A percentile compares a stretch with the other conserved stretches of the same genome.
Conservation (phyloP, 495 filamentous ascomycete species). For the Xylaria scruposa region DNA sequence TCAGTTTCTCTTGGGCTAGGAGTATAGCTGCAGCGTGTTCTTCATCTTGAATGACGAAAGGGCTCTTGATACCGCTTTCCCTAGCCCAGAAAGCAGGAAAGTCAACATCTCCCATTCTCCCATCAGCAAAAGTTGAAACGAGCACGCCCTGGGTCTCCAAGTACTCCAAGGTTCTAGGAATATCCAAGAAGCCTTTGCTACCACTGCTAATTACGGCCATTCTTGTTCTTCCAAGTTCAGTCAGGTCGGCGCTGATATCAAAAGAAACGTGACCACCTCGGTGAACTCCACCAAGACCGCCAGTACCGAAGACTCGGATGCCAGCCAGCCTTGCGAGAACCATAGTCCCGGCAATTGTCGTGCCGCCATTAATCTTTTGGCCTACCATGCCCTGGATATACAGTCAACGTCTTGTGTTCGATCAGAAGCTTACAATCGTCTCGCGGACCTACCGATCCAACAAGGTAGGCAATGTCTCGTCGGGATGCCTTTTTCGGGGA, state of each 20-base stretch:
- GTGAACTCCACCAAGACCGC: constrained; percentile 87
- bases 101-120: constrained; percentile 67
- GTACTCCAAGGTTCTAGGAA: constrained; percentile 88
- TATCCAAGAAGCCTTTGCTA: constrained; percentile 95
- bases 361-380: constrained; percentile 79
- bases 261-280: constrained; percentile 82
- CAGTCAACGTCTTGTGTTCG: constrained; percentile 22
- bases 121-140: constrained; percentile 88
- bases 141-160: constrained; percentile 91
- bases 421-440: constrained; percentile 6
- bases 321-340: constrained; percentile 85
- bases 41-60: constrained; percentile 73
- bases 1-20: constrained; percentile 61
- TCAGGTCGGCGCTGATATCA: constrained; percentile 95
- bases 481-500: constrained; percentile 80
- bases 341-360: constrained; percentile 93
- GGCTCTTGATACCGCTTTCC: constrained; percentile 82
- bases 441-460: constrained; percentile 68
- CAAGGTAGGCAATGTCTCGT: constrained; percentile 81
- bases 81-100: constrained; percentile 91
- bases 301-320: constrained; percentile 92
- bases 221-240: constrained; percentile 89
- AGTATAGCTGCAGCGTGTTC: constrained; percentile 86
- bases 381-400: constrained; percentile 65
- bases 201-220: constrained; percentile 89